Conservation (phyloP, 2,329 filamentous ascomycete genomes). For the Hypocrella siamensis region DNA sequence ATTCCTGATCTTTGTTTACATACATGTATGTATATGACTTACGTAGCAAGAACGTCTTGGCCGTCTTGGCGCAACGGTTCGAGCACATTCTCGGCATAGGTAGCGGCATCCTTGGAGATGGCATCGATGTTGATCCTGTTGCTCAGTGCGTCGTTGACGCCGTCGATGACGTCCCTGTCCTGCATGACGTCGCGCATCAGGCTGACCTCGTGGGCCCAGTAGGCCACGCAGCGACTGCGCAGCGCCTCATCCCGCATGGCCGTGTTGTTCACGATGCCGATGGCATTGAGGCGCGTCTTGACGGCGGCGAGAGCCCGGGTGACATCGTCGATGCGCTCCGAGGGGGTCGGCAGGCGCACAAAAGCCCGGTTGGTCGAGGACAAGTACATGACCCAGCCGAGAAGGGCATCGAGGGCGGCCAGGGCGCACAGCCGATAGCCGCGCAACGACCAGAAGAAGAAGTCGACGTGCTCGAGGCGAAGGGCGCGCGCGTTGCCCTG, state of each 20-base stretch:
- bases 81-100: conserved; percentile 33
- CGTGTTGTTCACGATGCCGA: conserved; percentile 68
- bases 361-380: conserved; percentile 70
- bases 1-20: too few relatives aligned
- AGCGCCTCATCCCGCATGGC: conserved; percentile 57
- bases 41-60: too few relatives aligned
- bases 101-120: conserved; percentile 48
- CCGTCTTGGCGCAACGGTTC: conserved; percentile 12
- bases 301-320: conserved; percentile 40
- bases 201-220: conserved; percentile 67
- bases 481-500: conserved; percentile 46
- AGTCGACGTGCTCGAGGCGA: conserved; percentile 47
- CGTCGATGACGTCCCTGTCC: conserved; percentile 58
- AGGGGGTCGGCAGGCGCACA: conserved; percentile 40
- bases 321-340: conserved; percentile 49
- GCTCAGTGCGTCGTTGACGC: conserved; percentile 51
- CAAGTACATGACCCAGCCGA: conserved; percentile 57
- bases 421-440: conserved; percentile 48
- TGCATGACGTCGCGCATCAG: conserved; percentile 64
- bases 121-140: conserved; percentile 46
- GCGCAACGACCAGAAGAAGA: conserved; percentile 56
- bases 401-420: conserved; percentile 43
- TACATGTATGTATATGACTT: too few relatives aligned
- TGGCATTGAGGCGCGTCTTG: conserved; percentile 52
- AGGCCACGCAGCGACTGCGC: conserved; percentile 48